phyloP scores from a whole-genome alignment of 2,329 filamentous ascomycete genomes.

The Calonectria crousiana region DNA sequence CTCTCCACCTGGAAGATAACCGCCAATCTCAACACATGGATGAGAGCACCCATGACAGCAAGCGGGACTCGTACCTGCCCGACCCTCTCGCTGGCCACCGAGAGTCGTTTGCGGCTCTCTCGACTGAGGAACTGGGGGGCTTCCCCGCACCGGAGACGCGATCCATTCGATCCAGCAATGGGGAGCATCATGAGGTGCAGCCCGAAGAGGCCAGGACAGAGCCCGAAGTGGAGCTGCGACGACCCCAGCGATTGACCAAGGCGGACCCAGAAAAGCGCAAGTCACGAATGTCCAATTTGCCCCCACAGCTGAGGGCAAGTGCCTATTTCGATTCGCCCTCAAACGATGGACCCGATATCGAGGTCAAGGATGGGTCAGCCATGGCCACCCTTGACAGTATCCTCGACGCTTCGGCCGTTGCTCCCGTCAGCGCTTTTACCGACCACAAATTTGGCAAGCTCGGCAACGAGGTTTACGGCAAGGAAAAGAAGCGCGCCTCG shows the following conservation, averaged over 20 bases:
- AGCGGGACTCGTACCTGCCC: slow-evolving; percentile 57
- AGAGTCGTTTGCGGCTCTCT: slow-evolving; percentile 49
- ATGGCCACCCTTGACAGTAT: slow-evolving; percentile 92
- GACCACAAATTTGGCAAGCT: slow-evolving; percentile 87
- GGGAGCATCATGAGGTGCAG: slow-evolving; percentile 25
- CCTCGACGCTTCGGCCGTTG: slow-evolving; percentile 86
- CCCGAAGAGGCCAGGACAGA: slow-evolving; percentile 36
- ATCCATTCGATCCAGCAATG: slow-evolving; percentile 33
- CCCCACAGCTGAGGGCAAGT: slow-evolving; percentile 89
- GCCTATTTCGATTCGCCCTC: slow-evolving; percentile 86
- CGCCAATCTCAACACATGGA: slow-evolving; percentile 12
- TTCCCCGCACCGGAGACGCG: slow-evolving; percentile 33
- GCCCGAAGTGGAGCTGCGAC: slow-evolving; percentile 40
- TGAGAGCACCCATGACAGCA: slow-evolving; percentile 31
- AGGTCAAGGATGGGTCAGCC: slow-evolving; percentile 82
- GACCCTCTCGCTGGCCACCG: slow-evolving; percentile 58
- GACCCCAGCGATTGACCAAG: slow-evolving; percentile 50
- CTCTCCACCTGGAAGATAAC: slow-evolving; percentile 22
- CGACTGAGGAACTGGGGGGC: slow-evolving; percentile 41
- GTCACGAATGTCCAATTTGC: slow-evolving; percentile 63
- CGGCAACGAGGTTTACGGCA: slow-evolving; percentile 80
- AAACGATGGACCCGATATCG: slow-evolving; percentile 59
- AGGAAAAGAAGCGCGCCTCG: slow-evolving; percentile 64
- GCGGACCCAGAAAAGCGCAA: slow-evolving; percentile 49
- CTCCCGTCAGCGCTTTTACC: slow-evolving; percentile 91